phyloP scores from a whole-genome alignment of 1,284 basidiomycete species.

The Apiotrichum veenhuisii region DNA sequence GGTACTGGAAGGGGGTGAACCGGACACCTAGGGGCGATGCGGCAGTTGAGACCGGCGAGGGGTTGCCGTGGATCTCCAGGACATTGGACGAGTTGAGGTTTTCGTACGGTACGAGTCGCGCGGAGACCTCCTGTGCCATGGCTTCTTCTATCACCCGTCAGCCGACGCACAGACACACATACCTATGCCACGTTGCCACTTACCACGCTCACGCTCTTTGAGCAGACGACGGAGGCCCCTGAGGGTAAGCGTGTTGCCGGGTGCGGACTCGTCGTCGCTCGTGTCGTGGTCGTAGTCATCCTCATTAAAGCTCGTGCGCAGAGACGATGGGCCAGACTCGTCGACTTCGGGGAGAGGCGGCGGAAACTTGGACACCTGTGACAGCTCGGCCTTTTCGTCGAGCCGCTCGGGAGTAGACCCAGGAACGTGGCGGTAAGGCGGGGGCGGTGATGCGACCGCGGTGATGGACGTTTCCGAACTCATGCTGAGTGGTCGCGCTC shows the following conservation, averaged over 20 bases:
- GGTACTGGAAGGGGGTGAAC: neutral
- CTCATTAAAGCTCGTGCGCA: slow-evolving; percentile 13
- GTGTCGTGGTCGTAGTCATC: neutral
- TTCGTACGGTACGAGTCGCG: slow-evolving; percentile 1
- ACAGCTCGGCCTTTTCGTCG: neutral
- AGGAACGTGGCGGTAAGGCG: slow-evolving; percentile 6
- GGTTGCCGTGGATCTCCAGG: neutral
- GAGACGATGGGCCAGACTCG: slow-evolving; percentile 19
- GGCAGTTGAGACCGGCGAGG: neutral
- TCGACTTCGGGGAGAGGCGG: slow-evolving; percentile 16
- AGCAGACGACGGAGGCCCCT: slow-evolving; percentile 13
- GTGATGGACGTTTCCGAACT: slow-evolving; percentile 3
- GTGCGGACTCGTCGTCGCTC: slow-evolving; percentile 4
- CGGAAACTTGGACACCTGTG: neutral
- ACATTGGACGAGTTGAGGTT: neutral
- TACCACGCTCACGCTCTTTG: slow-evolving; percentile 15
- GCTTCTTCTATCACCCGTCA: neutral
- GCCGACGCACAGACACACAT: neutral
- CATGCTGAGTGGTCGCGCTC: slow-evolving; percentile 11
- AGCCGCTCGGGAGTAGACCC: neutral
- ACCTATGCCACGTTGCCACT: neutral
- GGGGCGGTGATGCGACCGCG: slow-evolving; percentile 8
- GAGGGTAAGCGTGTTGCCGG: slow-evolving; percentile 17
- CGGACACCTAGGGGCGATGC: neutral
- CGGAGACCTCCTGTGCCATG: neutral